Evolutionary conservation across 352 stramenopile genomes (phyloP).

Genomic region (Thraustochytrium striatum): DNA sequence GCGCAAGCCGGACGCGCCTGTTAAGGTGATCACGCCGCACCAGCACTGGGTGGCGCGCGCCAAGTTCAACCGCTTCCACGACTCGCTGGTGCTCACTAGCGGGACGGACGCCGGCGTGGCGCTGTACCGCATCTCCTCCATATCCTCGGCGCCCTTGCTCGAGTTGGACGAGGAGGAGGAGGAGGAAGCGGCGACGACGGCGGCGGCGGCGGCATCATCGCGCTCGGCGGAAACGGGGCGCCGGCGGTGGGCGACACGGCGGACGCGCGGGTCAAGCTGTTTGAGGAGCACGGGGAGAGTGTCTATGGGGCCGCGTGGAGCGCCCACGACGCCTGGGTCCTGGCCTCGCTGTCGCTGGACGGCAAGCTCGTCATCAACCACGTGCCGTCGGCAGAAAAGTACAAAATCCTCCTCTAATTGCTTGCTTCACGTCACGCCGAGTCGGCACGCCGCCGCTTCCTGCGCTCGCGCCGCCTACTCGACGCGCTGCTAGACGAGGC

Average conservation of each 20-base stretch:
- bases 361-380: slow-evolving; percentile 88
- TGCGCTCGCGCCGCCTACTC: no score
- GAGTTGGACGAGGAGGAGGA: slow-evolving; percentile 73
- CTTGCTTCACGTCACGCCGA: no score
- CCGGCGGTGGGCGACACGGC: background rate
- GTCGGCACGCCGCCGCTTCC: no score
- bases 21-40: slow-evolving; percentile 81
- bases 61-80: slow-evolving; percentile 95
- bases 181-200: slow-evolving; percentile 60
- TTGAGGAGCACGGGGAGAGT: slow-evolving; percentile 90
- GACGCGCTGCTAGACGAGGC: no score
- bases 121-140: slow-evolving; percentile 91
- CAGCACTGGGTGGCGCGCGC: slow-evolving; percentile 82
- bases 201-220: slow-evolving; percentile 65
- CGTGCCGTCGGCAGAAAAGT: slow-evolving; percentile 97
- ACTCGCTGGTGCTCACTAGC: slow-evolving; percentile 88
- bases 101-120: slow-evolving; percentile 87
- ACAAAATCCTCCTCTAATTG: slow-evolving; percentile 95
- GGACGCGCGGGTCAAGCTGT: slow-evolving; percentile 63
- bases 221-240: background rate
- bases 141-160: slow-evolving; percentile 90
- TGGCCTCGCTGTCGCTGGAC: slow-evolving; percentile 89
- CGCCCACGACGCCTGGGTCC: slow-evolving; percentile 88
- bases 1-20: slow-evolving; percentile 65
- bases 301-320: slow-evolving; percentile 88